phyloP scores from a whole-genome alignment of 23 red algal species.

The Gracilaria gracilis region DNA sequence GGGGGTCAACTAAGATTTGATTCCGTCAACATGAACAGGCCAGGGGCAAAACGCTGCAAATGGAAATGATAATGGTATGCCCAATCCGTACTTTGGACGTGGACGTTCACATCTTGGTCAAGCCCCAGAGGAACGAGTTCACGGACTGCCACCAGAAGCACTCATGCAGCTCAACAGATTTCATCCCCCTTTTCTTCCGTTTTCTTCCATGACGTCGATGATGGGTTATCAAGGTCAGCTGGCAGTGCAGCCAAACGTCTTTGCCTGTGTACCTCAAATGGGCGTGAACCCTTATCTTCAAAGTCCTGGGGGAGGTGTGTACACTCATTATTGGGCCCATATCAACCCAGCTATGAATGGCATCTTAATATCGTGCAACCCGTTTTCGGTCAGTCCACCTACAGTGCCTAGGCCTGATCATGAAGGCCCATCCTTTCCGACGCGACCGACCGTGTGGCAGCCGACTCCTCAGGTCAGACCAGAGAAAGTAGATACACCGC shows the following conservation, averaged over 20 bases:
- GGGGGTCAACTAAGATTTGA: not conserved
- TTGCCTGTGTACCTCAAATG: slow-evolving; percentile 11
- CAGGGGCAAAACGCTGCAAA: not conserved
- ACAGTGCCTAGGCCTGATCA: not conserved
- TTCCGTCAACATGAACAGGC: not conserved
- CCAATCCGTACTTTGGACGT: slow-evolving; percentile 7
- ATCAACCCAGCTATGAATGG: slow-evolving; percentile 1
- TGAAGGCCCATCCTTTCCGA: not conserved
- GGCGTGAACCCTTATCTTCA: slow-evolving; percentile 20
- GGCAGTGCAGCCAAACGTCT: not conserved
- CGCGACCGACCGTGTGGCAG: not conserved
- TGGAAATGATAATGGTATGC: not conserved
- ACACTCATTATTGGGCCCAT: not conserved
- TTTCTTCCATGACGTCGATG: slow-evolving; percentile 1
- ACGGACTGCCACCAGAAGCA: not conserved
- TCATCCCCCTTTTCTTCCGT: not conserved
- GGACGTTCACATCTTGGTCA: not conserved
- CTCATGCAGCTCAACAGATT: not conserved
- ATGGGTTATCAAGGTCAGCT: slow-evolving; percentile 2
- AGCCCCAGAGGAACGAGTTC: not conserved
- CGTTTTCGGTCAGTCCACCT: not conserved
- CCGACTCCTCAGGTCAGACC: not conserved
- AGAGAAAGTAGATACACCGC: not conserved
- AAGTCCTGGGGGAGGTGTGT: not conserved
- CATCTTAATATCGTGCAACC: not conserved